phyloP scores from a whole-genome alignment of 257 asterid species.

The Datura wrightii region DNA sequence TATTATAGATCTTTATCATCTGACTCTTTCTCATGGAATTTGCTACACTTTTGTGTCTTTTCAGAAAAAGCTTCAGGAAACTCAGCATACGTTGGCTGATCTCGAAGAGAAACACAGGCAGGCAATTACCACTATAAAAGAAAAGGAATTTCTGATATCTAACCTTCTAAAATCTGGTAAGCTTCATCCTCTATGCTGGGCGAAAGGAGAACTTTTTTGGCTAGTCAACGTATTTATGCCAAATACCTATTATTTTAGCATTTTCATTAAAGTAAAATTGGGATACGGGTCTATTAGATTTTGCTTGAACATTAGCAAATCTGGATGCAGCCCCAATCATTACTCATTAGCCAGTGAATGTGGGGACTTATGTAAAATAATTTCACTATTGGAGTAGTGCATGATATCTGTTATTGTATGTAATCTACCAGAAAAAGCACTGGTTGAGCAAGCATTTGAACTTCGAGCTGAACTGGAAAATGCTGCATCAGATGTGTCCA shows the following conservation, averaged over 20 bases:
- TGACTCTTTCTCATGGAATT: slow-evolving; percentile 14
- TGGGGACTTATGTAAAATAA: not conserved
- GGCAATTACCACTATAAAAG: slow-evolving; percentile 91
- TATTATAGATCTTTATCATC: not conserved
- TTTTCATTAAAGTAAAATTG: not conserved
- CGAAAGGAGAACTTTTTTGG: not conserved
- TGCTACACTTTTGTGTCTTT: slow-evolving; percentile 26
- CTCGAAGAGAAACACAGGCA: slow-evolving; percentile 90
- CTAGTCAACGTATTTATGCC: not conserved
- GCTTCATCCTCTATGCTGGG: slow-evolving; percentile 33
- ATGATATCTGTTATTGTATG: not conserved
- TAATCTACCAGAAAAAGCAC: slow-evolving; percentile 74
- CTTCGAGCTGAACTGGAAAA: slow-evolving; percentile 92
- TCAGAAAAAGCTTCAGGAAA: slow-evolving; percentile 89
- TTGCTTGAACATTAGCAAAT: not conserved
- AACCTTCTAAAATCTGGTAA: slow-evolving; percentile 94
- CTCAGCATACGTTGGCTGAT: slow-evolving; percentile 85
- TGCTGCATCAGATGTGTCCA: slow-evolving; percentile 85
- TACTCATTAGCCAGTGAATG: slow-evolving; percentile 17
- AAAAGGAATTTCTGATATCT: slow-evolving; percentile 90
- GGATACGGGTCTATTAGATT: slow-evolving; percentile 1
- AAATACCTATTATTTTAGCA: not conserved
- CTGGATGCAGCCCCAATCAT: slow-evolving; percentile 16
- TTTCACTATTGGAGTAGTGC: not conserved
- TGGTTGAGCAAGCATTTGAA: slow-evolving; percentile 85